phyloP scores from a whole-genome alignment of 495 filamentous ascomycete species.

The Staphylotrichum longicolle region DNA sequence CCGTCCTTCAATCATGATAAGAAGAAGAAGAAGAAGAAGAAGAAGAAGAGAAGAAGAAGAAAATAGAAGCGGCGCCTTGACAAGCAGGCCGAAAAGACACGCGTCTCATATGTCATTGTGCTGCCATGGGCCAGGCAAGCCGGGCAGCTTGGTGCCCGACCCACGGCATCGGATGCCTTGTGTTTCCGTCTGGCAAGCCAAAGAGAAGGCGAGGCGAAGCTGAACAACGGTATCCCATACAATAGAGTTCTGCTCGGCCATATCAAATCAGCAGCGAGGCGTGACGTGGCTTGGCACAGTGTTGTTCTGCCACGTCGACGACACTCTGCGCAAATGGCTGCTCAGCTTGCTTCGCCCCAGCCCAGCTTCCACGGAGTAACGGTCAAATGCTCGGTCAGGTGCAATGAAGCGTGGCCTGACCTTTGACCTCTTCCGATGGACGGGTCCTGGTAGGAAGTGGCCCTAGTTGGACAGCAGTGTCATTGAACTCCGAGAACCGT shows the following conservation, averaged over 20 bases:
- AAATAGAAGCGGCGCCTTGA: background rate
- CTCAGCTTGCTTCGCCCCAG: background rate
- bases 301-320: conserved; percentile 18
- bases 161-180: background rate
- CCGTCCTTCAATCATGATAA: background rate
- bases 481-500: background rate
- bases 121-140: background rate
- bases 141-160: conserved; percentile 3
- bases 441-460: background rate
- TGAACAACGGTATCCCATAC: background rate
- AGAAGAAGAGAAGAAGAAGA: background rate
- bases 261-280: conserved; percentile 11
- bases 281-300: conserved; percentile 15
- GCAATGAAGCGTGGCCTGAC: background rate
- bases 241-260: background rate
- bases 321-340: background rate
- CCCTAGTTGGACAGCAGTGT: background rate
- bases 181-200: conserved; percentile 8
- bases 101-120: conserved; percentile 4
- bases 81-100: background rate
- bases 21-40: background rate
- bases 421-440: background rate
- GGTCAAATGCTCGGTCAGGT: conserved; percentile 1
- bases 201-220: conserved; percentile 4
- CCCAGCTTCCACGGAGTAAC: background rate